Conservation (phyloP, 176 grass and related monocot genomes). For the Cenchrus purpureus region DNA sequence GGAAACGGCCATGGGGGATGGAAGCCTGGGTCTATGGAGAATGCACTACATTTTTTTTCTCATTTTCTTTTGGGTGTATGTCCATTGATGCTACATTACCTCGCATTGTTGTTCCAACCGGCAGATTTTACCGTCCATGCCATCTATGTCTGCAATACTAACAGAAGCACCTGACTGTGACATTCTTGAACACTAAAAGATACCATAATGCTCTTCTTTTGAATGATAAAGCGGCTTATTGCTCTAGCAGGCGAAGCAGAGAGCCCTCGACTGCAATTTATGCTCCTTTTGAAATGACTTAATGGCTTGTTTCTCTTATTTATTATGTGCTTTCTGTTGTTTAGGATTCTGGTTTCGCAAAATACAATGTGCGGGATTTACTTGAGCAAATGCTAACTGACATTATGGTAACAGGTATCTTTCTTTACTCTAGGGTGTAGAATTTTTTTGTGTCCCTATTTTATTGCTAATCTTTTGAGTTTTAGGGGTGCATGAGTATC, state of each 20-base stretch:
- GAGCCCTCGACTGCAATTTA: neutral
- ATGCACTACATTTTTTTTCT: neutral
- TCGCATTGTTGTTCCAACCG: neutral
- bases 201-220: neutral
- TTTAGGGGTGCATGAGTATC: constrained; percentile 71
- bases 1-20: too few relatives aligned
- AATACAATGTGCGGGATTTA: constrained; percentile 68
- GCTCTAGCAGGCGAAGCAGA: constrained; percentile 15
- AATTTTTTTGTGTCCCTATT: constrained; percentile 5
- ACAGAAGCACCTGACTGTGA: neutral
- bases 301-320: constrained; percentile 30
- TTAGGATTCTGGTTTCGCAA: constrained; percentile 71
- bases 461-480: constrained; percentile 45
- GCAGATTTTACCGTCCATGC: too few relatives aligned
- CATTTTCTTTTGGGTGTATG: neutral
- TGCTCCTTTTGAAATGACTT: neutral
- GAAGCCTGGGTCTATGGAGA: too few relatives aligned
- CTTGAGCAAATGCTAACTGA: constrained; percentile 87
- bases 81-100: neutral
- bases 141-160: neutral
- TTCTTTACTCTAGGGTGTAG: neutral
- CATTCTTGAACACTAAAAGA: neutral
- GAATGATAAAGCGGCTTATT: neutral
- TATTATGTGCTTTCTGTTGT: constrained; percentile 24
- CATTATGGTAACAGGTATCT: constrained; percentile 66